Evolutionary conservation across 1,139 yeast species (phyloP).

Genomic region (Lizanozyma gosingica): DNA sequence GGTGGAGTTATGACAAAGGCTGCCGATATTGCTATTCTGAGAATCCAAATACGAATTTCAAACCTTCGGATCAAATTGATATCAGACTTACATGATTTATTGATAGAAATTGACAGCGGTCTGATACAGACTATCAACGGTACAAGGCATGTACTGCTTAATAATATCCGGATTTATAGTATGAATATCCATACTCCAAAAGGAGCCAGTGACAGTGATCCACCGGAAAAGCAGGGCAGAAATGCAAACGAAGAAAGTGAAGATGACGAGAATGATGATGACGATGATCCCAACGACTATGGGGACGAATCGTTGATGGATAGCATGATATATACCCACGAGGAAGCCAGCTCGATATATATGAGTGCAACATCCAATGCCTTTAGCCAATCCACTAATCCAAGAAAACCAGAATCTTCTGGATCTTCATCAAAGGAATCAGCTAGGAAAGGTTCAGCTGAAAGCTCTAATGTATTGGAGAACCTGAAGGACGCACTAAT

Average conservation of each 20-base stretch:
- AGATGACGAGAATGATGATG: constrained; percentile 15
- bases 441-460: not conserved
- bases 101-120: constrained; percentile 32
- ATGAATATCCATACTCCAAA: not conserved
- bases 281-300: constrained; percentile 23
- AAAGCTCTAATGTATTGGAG: not conserved
- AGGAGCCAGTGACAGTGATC: constrained; percentile 11
- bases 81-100: constrained; percentile 39
- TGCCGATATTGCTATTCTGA: constrained; percentile 61
- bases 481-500: constrained; percentile 9
- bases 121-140: constrained; percentile 39
- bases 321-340: constrained; percentile 60
- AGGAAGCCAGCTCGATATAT: constrained; percentile 65
- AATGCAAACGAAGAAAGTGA: constrained; percentile 9
- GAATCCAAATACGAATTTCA: constrained; percentile 41
- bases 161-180: constrained; percentile 1
- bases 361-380: constrained; percentile 66
- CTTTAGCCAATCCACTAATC: constrained; percentile 4
- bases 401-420: not conserved
- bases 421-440: not conserved
- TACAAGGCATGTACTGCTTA: constrained; percentile 28
- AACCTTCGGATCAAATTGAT: constrained; percentile 40
- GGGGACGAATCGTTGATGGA: constrained; percentile 41
- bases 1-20: constrained; percentile 54
- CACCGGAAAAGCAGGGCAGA: constrained; percentile 8